Evolutionary conservation across 805 yeast genomes (phyloP), one percentile per base, ranked within the genome.

Genomic region (Torulaspora gathmanii): DNA sequence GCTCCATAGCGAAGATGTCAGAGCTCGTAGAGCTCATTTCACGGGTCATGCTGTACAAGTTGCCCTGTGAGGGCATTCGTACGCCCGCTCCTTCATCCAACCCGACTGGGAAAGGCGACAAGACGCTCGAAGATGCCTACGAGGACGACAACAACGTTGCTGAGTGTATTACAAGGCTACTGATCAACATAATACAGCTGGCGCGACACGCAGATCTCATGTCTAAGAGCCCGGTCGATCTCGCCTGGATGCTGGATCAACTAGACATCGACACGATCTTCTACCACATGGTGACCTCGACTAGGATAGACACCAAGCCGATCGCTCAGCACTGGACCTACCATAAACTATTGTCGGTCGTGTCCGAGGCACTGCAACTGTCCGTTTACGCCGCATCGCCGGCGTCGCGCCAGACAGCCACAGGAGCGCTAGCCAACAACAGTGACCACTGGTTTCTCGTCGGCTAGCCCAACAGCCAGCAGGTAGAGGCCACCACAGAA

Each of bases 211-310:
- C 48, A 29, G 37, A 50, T 5, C 39, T 56, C 17, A 22, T 58
- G 20, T 56, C 63, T 3, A 25, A 35, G 10, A 46, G 47, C 16
- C 44, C 53, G 4, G 38, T 52, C 11, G 61, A 57, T 33, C 33
- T 55, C 3, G 46, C 45, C 0, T 45, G 54, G 51, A 36, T 58
- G 27, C 41, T 61, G 29, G 53, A 54, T 8, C 54, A 53, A 27
- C 53, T 57, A 41, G 66, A 61, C 37, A 43, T 60, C 9, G 66
- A 61, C 37, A 52, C 55, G n/a, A 41, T 60, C 20, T 54, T 61
- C 35, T 61, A 58, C 42, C 46, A 54, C 37, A 35, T 56, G 45
- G 42, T 46, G 19, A 47, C 40, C 33, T 30, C 40, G 13, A 40
- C 36, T n/a, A 37, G 45, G 35, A 45, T 51, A n/a, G 46, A 47